Conservation (phyloP, 1,139 yeast species). For the Lodderomyces pseudojiufengensis region DNA sequence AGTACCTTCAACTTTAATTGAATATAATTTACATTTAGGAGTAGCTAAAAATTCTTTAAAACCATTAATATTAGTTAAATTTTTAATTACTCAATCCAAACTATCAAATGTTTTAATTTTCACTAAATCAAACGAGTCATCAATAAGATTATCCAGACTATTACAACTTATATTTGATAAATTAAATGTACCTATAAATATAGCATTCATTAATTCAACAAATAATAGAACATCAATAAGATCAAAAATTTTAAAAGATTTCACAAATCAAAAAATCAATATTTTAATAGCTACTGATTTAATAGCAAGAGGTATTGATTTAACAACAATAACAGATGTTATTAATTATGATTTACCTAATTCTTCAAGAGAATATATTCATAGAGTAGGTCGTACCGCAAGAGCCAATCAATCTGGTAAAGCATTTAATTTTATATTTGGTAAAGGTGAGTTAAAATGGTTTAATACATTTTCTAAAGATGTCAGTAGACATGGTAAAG, state of each 20-base stretch:
- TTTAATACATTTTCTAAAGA: conserved; percentile 48
- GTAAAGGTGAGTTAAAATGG: conserved; percentile 75
- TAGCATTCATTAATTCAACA: conserved; percentile 47
- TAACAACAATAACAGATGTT: conserved; percentile 67
- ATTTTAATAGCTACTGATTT: conserved; percentile 85
- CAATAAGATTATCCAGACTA: conserved; percentile 68
- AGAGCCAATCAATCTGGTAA: conserved; percentile 79
- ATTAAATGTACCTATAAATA: conserved; percentile 15
- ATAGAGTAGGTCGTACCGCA: conserved; percentile 95
- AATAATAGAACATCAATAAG: conserved; percentile 44
- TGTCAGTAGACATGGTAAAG: conserved; percentile 25
- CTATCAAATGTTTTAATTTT: conserved; percentile 55
- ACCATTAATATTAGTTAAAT: conserved; percentile 65
- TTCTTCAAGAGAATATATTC: conserved; percentile 88
- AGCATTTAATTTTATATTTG: conserved; percentile 67
- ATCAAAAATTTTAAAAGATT: conserved; percentile 49
- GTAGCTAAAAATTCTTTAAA: conserved; percentile 60
- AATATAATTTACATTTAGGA: conserved; percentile 48
- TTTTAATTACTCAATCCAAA: conserved; percentile 37
- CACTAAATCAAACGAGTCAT: conserved; percentile 83
- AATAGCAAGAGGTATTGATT: conserved; percentile 92
- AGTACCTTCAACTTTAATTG: conserved; percentile 55
- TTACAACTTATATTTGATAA: conserved; percentile 43
- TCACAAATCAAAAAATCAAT: conserved; percentile 46
- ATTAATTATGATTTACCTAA: conserved; percentile 88